Percentiles rank a stretch among this genome's conserved stretches.
phyloP scores from a whole-genome alignment of 2,329 filamentous ascomycete species.

The Colletotrichum liaoningense region DNA sequence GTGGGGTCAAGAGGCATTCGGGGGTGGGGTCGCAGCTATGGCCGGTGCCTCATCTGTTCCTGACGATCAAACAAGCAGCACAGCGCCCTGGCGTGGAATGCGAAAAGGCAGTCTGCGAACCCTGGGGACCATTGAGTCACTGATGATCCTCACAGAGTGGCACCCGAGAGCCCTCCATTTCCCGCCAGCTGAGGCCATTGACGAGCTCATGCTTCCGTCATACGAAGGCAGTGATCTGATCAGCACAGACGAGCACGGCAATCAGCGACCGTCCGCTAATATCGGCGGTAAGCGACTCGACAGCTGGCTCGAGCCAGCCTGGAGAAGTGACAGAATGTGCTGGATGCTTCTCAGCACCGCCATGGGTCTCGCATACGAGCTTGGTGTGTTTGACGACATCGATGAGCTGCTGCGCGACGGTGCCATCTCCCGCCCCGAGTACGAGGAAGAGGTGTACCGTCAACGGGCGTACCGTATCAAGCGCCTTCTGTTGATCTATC shows the following conservation, averaged over 20 bases:
- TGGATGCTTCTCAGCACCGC: slow-evolving; percentile 97
- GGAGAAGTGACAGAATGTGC: slow-evolving; percentile 94
- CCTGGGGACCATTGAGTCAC: slow-evolving; percentile 91
- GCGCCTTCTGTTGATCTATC: slow-evolving; percentile 87
- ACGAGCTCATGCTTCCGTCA: slow-evolving; percentile 74
- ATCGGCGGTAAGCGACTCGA: slow-evolving; percentile 88
- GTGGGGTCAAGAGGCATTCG: slow-evolving; percentile 97
- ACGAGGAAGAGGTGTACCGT: slow-evolving; percentile 81
- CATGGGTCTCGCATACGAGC: slow-evolving; percentile 89
- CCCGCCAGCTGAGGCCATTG: slow-evolving; percentile 81
- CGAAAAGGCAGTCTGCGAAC: slow-evolving; percentile 85
- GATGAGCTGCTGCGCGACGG: slow-evolving; percentile 74
- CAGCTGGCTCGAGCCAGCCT: slow-evolving; percentile 96
- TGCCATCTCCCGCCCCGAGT: slow-evolving; percentile 71
- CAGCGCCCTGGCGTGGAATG: slow-evolving; percentile 76
- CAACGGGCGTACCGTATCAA: slow-evolving; percentile 85
- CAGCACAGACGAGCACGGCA: slow-evolving; percentile 55
- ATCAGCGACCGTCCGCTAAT: slow-evolving; percentile 60
- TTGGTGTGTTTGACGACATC: slow-evolving; percentile 94
- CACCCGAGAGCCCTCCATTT: slow-evolving; percentile 95
- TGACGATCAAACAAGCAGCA: slow-evolving; percentile 73
- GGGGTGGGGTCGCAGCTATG: slow-evolving; percentile 73
- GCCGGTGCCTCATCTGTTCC: slow-evolving; percentile 30
- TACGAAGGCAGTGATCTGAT: slow-evolving; percentile 61
- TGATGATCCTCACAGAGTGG: slow-evolving; percentile 97